phyloP scores from a whole-genome alignment of 176 grass and related monocot genomes.

The Areca catechu region DNA sequence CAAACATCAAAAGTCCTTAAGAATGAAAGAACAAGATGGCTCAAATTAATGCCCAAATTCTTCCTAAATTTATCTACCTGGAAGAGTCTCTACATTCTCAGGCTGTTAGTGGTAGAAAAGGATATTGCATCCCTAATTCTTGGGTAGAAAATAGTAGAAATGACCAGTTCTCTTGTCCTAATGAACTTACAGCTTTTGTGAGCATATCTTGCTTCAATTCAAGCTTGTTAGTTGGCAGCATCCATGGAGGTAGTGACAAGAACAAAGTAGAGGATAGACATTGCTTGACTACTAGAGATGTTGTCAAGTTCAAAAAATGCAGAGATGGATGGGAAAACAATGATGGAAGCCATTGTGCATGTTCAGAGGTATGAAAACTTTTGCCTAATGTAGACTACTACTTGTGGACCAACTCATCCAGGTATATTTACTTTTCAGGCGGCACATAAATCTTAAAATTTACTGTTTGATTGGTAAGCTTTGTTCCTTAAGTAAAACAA shows the following conservation, averaged over 20 bases:
- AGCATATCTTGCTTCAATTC: constrained; percentile 31
- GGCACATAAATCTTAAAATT: no score
- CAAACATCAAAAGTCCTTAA: constrained; percentile 49
- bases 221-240: constrained; percentile 12
- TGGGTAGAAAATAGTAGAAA: constrained; percentile 67
- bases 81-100: constrained; percentile 25
- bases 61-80: constrained; percentile 11
- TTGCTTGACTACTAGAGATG: constrained; percentile 86
- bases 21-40: constrained; percentile 52
- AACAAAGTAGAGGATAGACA: constrained; percentile 34
- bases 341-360: constrained; percentile 39
- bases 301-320: constrained; percentile 74
- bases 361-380: constrained; percentile 43
- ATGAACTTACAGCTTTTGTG: constrained; percentile 47
- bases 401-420: no score
- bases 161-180: constrained; percentile 40
- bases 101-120: constrained; percentile 37
- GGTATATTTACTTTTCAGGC: background rate
- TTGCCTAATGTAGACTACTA: no score
- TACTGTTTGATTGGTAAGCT: no score
- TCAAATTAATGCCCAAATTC: constrained; percentile 29
- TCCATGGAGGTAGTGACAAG: constrained; percentile 10
- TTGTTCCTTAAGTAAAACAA: no score
- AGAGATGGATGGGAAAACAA: constrained; percentile 33
- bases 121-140: constrained; percentile 69